These are phyloP conservation scores for Ambispora gerdemannii DNA, from an alignment of 192 early-diverging fungal genomes.

Conservation along the genomic window DNA sequence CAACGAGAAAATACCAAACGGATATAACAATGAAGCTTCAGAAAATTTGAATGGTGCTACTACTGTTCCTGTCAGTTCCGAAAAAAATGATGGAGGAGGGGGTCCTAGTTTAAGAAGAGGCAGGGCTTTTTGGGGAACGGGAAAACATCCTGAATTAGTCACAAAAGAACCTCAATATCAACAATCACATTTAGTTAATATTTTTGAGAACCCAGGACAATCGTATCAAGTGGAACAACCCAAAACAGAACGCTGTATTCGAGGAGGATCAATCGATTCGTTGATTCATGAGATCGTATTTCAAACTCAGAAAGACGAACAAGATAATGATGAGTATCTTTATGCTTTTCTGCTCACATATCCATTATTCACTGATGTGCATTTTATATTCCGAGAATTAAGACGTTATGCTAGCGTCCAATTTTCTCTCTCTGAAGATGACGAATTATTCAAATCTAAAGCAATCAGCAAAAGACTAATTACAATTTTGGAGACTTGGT, in stretches of 20 bases:
- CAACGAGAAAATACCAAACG: too few species aligned
- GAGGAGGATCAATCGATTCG: slow-evolving; percentile 44
- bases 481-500: slow-evolving; percentile 35
- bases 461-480: not conserved
- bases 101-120: slow-evolving; percentile 6
- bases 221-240: too few species aligned
- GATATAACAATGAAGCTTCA: too few species aligned
- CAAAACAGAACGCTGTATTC: too few species aligned
- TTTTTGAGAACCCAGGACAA: too few species aligned
- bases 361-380: slow-evolving; percentile 36
- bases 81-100: too few species aligned
- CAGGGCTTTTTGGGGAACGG: slow-evolving; percentile 54
- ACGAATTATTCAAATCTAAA: slow-evolving; percentile 7
- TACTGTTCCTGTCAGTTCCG: not conserved
- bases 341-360: slow-evolving; percentile 44
- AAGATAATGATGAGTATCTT: slow-evolving; percentile 33
- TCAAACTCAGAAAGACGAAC: slow-evolving; percentile 33
- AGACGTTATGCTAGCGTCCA: slow-evolving; percentile 4
- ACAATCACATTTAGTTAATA: too few species aligned
- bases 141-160: slow-evolving; percentile 53
- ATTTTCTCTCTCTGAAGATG: slow-evolving; percentile 26
- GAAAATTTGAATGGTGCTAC: not conserved
- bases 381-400: slow-evolving; percentile 28
- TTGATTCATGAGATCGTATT: slow-evolving; percentile 66
- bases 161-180: slow-evolving; percentile 16